Evolutionary conservation across 768 basidiomycete genomes (phyloP), one percentile per base, ranked within the genome.

Genomic region (Sporobolomyces pararoseus): DNA sequence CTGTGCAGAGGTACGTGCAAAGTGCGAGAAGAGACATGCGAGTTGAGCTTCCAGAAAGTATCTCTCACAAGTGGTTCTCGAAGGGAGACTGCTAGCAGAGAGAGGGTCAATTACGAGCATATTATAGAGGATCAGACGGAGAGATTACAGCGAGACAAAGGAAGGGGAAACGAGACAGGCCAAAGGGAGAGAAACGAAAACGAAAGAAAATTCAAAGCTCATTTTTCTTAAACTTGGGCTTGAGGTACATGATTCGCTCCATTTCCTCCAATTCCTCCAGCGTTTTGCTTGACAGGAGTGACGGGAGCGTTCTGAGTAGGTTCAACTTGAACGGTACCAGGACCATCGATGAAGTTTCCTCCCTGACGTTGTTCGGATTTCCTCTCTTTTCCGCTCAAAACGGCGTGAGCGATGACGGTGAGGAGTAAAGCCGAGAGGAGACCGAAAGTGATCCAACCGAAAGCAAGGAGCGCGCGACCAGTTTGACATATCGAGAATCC

Each of bases 381-480:
- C 59, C 47, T 49, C 16, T 25, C 13, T 34, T 54, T 34, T 32
- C 50, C 44, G 31, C 4, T 3, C 4, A 61, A 4, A 31, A 61
- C 23, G 4, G 46, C 59, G 46, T 61, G 59, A 13, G 25, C 5
- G 59, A 61, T 35, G 37, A 27, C 44, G 59, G n/a, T 27, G 21
- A 29, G 4, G 31, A 61, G 21, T 21, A 61, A 46, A 10, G 17
- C 17, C 14, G 46, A 14, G 44, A 61, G 46, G 29, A 61, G 46
- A 5, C 59, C 59, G 31, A 61, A 61, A 16, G 44, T 61, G 59
- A 61, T 61, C 46, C 59, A 61, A 21, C 59, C 59, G 31, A 61
- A 61, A 23, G 59, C 2, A 31, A 49, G 46, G 32, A 61, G 46
- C 9, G 59, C 59, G 7, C 59, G 44, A 23, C 59, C 59, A 16